phyloP scores from a whole-genome alignment of 371 early-diverging fungal genomes.

The Mortierella sp. region DNA sequence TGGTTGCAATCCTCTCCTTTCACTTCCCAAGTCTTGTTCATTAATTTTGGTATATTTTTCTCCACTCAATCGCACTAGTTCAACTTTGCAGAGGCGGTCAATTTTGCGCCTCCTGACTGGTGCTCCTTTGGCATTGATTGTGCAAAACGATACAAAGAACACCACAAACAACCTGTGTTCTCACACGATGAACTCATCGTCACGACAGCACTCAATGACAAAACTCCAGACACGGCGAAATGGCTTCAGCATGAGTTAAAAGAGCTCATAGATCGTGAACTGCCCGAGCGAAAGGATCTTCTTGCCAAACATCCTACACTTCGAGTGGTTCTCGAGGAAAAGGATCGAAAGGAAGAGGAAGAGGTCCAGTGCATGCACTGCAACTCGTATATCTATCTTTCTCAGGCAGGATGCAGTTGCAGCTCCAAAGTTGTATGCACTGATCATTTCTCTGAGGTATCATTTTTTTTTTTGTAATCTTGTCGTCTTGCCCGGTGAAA shows the following conservation, averaged over 20 bases:
- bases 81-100: constrained; percentile 97
- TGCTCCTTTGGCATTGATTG: constrained; percentile 84
- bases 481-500: not conserved
- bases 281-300: constrained; percentile 59
- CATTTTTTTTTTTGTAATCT: not conserved
- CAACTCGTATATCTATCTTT: constrained; percentile 78
- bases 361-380: constrained; percentile 78
- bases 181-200: constrained; percentile 92
- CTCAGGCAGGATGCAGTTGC: constrained; percentile 73
- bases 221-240: constrained; percentile 53
- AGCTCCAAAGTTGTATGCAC: constrained; percentile 70
- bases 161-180: constrained; percentile 88
- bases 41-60: not conserved
- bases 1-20: not conserved
- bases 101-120: constrained; percentile 96
- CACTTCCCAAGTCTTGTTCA: not conserved
- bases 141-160: constrained; percentile 81
- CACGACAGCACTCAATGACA: constrained; percentile 62
- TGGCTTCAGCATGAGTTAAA: constrained; percentile 69
- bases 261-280: constrained; percentile 69
- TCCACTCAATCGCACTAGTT: constrained; percentile 56
- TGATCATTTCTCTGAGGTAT: constrained; percentile 69
- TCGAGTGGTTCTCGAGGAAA: constrained; percentile 55
- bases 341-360: constrained; percentile 59
- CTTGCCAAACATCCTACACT: constrained; percentile 55